These are phyloP conservation scores for Bocquillonia castaneifolia DNA, from an alignment of 441 rosid species.

Conservation along the genomic window DNA sequence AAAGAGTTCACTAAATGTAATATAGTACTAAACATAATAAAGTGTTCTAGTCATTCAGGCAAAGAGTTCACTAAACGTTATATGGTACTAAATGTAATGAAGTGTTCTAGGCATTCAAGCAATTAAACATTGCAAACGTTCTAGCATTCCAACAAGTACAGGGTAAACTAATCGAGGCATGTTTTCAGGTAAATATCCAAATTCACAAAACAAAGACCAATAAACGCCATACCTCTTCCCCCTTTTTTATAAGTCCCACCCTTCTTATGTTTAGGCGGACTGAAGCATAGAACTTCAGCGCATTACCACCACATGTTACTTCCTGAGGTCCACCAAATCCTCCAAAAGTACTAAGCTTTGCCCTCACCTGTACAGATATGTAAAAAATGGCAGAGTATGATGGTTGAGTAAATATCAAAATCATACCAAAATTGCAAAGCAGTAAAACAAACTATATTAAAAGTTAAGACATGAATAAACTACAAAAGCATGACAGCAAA, in stretches of 20 bases:
- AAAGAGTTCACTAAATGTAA: not conserved
- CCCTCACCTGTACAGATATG: constrained; percentile 54
- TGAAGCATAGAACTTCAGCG: constrained; percentile 96
- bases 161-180: not conserved
- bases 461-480: not conserved
- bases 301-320: constrained; percentile 98
- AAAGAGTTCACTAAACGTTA: too few relatives aligned
- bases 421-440: constrained; percentile 1
- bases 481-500: not conserved
- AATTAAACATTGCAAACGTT: too few relatives aligned
- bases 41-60: too few relatives aligned
- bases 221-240: constrained; percentile 62
- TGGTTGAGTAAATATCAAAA: not conserved
- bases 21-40: too few relatives aligned
- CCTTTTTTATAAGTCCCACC: constrained; percentile 68
- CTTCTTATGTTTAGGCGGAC: constrained; percentile 73
- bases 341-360: constrained; percentile 84
- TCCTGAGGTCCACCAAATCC: constrained; percentile 89
- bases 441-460: not conserved
- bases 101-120: too few relatives aligned
- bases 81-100: too few relatives aligned
- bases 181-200: not conserved
- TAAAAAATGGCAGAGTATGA: constrained; percentile 14
- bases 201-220: not conserved
- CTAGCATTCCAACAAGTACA: not conserved